Base-by-base conservation (phyloP, 495 filamentous ascomycete genomes). In the Penicillium canescens region DNA sequence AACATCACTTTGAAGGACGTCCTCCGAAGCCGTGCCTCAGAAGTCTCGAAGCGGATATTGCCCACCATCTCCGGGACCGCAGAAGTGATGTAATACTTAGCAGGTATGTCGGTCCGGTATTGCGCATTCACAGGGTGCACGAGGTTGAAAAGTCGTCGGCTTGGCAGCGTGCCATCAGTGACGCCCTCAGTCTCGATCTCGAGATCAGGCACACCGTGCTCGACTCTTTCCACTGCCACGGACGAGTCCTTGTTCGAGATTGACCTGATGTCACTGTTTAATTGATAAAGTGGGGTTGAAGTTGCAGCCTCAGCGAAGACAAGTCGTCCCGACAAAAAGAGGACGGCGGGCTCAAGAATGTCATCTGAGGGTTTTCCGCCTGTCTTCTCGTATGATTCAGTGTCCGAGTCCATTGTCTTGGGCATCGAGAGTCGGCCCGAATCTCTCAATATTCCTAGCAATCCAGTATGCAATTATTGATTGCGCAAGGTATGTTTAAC, bases 41-140 rank as follows among this genome's bases (percentile, higher is more conserved):
- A 41, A 4, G 36, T 49, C 50, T 61, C 59, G 16, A 61, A 37
- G 36, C 42, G 45, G 16, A 61, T 61, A 42, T 61, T 61, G 9
- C 59, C 59, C 1, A 58, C 26, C 4, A 36, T 58, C 41, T 58
- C 59, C 11, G 50, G n/a, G 0, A 23, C 21, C 2, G 36, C 55
- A 8, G 50, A 50, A 20, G 59, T 61, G 10, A 58, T 51, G 13
- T 61, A 61, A 36, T 61, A 61, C 21, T 10, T 39, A 4, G 52
- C 58, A 16, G 59, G 59, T 40, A 52, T 54, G 43, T 61, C 59
- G 7, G 24, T 61, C 20, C 59, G 54, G 36, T 57, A 58, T 41
- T 52, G 55, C 3, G 59, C 59, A 44, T 55, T 43, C 18, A 26
- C 11, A 10, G 59, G 59, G 34, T 61, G 59, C 12, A 41, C 59